phyloP scores from a whole-genome alignment of 768 basidiomycete species.

The Boletus coccyginus region DNA sequence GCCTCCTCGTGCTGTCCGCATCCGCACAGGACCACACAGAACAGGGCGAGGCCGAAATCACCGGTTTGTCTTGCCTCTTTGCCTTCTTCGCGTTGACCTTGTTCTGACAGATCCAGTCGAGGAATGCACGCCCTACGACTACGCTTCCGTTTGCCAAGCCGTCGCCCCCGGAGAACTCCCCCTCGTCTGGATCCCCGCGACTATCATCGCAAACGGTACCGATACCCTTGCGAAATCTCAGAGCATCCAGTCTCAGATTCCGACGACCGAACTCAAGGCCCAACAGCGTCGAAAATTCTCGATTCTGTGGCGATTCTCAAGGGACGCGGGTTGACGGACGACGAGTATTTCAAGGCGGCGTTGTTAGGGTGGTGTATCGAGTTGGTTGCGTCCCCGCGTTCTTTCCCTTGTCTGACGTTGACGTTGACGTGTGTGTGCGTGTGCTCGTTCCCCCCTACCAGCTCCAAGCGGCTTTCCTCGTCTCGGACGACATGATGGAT shows the following conservation, averaged over 20 bases:
- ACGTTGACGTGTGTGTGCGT: too few species aligned
- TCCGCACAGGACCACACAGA: conserved; percentile 33
- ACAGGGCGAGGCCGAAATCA: conserved; percentile 8
- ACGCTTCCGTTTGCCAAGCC: conserved; percentile 34
- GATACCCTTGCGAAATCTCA: conserved; percentile 44
- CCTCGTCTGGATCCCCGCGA: conserved; percentile 41
- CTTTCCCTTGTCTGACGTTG: too few species aligned
- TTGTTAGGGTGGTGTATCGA: conserved; percentile 96
- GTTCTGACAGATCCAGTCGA: too few species aligned
- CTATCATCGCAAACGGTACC: conserved; percentile 40
- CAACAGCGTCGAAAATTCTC: conserved; percentile 64
- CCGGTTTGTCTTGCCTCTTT: too few species aligned
- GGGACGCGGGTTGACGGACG: conserved; percentile 63
- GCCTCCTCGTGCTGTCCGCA: conserved; percentile 3
- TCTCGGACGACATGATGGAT: conserved; percentile 95
- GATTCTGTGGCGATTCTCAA: conserved; percentile 90
- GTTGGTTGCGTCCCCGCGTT: conserved; percentile 49
- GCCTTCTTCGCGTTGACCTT: too few species aligned
- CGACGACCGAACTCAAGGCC: conserved; percentile 38
- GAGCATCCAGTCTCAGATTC: conserved; percentile 42
- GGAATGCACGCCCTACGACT: conserved; percentile 46
- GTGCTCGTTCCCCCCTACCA: conserved; percentile 25
- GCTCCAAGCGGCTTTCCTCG: conserved; percentile 98
- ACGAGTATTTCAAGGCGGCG: conserved; percentile 87
- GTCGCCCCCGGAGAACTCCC: conserved; percentile 40